phyloP scores from a whole-genome alignment of 1,284 basidiomycete genomes.

The Leccinum colubrinum region DNA sequence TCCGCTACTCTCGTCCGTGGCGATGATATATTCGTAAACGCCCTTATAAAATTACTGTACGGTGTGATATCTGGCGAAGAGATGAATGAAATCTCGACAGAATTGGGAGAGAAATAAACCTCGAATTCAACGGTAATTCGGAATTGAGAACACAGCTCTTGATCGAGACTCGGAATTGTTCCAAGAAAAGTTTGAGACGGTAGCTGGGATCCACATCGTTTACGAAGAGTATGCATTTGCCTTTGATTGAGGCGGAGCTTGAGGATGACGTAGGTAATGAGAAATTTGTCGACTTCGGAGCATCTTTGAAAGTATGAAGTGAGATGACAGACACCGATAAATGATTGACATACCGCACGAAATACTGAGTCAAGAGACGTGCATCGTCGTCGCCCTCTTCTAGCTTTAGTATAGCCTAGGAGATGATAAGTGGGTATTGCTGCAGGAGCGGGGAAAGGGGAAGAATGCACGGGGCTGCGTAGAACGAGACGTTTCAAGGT shows the following conservation, averaged over 20 bases:
- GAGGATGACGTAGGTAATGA: constrained; percentile 91
- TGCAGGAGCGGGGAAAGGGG: neutral
- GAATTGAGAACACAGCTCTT: constrained; percentile 96
- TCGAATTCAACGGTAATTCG: constrained; percentile 92
- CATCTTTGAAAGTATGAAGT: constrained; percentile 48
- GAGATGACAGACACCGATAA: neutral
- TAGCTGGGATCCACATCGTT: constrained; percentile 96
- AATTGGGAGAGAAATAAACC: constrained; percentile 38
- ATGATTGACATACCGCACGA: constrained; percentile 54
- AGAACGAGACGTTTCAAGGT: constrained; percentile 86
- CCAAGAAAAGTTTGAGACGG: constrained; percentile 93
- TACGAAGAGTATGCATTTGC: constrained; percentile 97
- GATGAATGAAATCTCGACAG: constrained; percentile 4
- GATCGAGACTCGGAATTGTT: constrained; percentile 85
- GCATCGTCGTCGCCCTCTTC: constrained; percentile 85
- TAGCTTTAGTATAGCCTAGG: constrained; percentile 78
- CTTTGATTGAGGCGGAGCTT: constrained; percentile 91
- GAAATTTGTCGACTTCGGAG: constrained; percentile 94
- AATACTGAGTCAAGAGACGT: constrained; percentile 83
- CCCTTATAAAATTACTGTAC: constrained; percentile 99
- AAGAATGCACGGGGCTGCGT: constrained; percentile 74
- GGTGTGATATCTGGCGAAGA: constrained; percentile 76
- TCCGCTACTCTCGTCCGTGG: constrained; percentile 85
- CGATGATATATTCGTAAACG: constrained; percentile 98
- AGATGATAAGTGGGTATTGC: constrained; percentile 19